Conservation (phyloP, 2,329 filamentous ascomycete genomes). For the Byssoonygena ceratinophila region DNA sequence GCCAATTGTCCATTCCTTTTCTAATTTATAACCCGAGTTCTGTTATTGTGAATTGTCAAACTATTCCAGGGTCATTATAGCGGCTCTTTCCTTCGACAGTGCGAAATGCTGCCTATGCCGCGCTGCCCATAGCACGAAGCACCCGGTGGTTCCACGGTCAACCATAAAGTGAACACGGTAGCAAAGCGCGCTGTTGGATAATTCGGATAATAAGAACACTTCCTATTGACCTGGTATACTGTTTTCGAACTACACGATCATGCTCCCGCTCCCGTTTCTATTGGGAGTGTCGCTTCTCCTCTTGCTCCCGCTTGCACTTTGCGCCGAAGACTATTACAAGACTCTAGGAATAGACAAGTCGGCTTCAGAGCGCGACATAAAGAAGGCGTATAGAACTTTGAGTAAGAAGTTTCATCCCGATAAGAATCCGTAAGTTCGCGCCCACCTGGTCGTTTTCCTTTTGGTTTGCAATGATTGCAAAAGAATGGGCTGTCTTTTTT, state of each 20-base stretch:
- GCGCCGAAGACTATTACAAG: slow-evolving; percentile 47
- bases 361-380: slow-evolving; percentile 78
- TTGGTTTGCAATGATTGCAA: neutral
- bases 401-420: slow-evolving; percentile 96
- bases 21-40: neutral
- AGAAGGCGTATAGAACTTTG: slow-evolving; percentile 79
- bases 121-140: neutral
- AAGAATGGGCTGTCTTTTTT: neutral
- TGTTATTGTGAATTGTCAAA: neutral
- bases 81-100: neutral
- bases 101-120: slow-evolving; percentile 7
- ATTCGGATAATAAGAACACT: neutral
- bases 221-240: neutral
- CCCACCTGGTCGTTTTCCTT: neutral
- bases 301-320: slow-evolving; percentile 31
- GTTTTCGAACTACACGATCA: slow-evolving; percentile 13
- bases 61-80: neutral
- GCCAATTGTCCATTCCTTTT: neutral
- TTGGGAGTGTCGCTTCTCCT: slow-evolving; percentile 28
- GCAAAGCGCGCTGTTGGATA: neutral
- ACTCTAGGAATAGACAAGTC: slow-evolving; percentile 68
- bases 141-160: neutral
- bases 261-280: slow-evolving; percentile 29
- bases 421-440: slow-evolving; percentile 73
- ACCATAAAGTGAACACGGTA: neutral